Conservation (phyloP, 257 asterid genomes). For the Solanum tarijense region DNA sequence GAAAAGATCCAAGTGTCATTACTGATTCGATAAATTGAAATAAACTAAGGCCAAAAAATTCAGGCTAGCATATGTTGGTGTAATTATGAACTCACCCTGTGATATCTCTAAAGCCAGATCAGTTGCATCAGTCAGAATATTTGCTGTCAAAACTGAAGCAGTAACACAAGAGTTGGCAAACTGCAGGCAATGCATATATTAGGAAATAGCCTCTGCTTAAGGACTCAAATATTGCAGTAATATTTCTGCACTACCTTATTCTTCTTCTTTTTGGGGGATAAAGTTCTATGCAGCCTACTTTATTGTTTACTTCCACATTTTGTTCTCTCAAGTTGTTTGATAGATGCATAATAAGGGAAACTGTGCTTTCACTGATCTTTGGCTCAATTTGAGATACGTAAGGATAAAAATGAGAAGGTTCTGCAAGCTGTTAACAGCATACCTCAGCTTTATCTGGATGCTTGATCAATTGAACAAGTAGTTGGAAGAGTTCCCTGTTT, state of each 20-base stretch:
- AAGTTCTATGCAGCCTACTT: not conserved
- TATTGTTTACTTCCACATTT: not conserved
- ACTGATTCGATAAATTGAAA: not conserved
- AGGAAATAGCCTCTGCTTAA: not conserved
- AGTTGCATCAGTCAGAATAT: constrained; percentile 54
- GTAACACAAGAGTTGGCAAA: constrained; percentile 68
- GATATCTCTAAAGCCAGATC: constrained; percentile 45
- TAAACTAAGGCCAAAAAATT: not conserved
- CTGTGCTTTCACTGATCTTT: not conserved
- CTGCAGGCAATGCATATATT: constrained; percentile 27
- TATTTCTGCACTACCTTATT: not conserved
- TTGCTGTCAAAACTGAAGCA: constrained; percentile 70
- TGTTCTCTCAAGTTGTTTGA: constrained; percentile 1
- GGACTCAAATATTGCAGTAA: not conserved
- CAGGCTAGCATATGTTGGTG: not conserved
- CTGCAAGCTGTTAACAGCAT: constrained; percentile 7
- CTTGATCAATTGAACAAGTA: constrained; percentile 47
- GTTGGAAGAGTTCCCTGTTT: constrained; percentile 44
- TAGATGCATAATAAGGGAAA: not conserved
- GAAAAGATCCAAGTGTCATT: constrained; percentile 16
- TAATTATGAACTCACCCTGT: constrained; percentile 30
- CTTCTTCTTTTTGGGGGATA: not conserved
- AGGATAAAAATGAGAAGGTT: not conserved
- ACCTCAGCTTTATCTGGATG: constrained; percentile 84
- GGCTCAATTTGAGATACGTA: not conserved